Percentiles rank a stretch among this genome's conserved stretches.
Evolutionary conservation across 192 early-diverging fungal species (phyloP).

Genomic region (Coemansia sp.): DNA sequence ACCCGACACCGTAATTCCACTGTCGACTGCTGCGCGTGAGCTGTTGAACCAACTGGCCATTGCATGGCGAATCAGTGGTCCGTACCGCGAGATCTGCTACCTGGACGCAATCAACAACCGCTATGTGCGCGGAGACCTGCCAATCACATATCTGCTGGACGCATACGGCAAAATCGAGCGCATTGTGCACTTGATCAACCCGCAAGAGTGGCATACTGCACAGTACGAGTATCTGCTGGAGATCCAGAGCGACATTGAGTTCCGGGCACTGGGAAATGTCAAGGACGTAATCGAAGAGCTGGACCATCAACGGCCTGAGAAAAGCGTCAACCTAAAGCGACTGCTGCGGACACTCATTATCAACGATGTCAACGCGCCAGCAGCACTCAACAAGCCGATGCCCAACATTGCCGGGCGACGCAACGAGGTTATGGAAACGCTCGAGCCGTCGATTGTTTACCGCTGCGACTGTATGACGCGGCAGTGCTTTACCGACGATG

Average conservation of each 20-base stretch:
- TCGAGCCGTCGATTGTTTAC: constrained; percentile 39
- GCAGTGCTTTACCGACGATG: constrained; percentile 45
- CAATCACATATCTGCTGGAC: constrained; percentile 44
- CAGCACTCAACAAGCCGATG: constrained; percentile 43
- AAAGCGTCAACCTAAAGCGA: constrained; percentile 16
- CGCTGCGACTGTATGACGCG: constrained; percentile 41
- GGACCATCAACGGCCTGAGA: constrained; percentile 42
- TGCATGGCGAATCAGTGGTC: constrained; percentile 49
- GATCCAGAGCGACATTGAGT: constrained; percentile 41
- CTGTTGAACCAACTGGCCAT: constrained; percentile 46
- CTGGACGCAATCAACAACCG: constrained; percentile 41
- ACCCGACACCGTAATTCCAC: constrained; percentile 20
- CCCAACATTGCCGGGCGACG: constrained; percentile 42
- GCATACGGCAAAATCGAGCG: constrained; percentile 51
- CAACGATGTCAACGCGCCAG: constrained; percentile 41
- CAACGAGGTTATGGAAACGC: constrained; percentile 20
- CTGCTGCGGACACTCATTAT: constrained; percentile 17
- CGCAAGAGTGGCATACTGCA: constrained; percentile 43
- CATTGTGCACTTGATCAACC: constrained; percentile 50
- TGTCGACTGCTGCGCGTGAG: constrained; percentile 39
- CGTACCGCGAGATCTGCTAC: constrained; percentile 48
- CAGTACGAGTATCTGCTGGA: constrained; percentile 44
- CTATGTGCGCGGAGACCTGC: constrained; percentile 34
- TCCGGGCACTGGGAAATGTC: constrained; percentile 28
- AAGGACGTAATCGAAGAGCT: constrained; percentile 48